These are phyloP conservation scores for Yarrowia osloensis DNA, from an alignment of 805 yeast species.

Conservation along the genomic window DNA sequence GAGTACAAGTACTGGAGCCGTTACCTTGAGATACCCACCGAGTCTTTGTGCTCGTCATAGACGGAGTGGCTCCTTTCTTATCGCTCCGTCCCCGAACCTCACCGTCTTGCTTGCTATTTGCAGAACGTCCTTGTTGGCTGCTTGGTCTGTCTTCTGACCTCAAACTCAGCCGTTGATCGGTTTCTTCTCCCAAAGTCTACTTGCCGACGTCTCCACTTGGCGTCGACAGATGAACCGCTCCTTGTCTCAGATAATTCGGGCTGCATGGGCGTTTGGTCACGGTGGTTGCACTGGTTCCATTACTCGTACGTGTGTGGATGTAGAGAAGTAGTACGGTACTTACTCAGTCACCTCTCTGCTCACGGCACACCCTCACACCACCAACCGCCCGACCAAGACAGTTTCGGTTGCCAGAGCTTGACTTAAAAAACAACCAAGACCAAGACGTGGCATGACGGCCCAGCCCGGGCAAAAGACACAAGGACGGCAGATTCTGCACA, in stretches of 20 bases:
- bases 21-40: no score
- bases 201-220: not conserved
- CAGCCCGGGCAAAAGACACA: not conserved
- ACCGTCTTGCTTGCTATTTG: not conserved
- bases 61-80: no score
- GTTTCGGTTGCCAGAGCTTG: not conserved
- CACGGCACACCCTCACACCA: no score
- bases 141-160: not conserved
- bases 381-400: not conserved
- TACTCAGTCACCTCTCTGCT: not conserved
- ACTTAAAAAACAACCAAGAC: not conserved
- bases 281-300: no score
- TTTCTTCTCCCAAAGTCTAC: not conserved
- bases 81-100: no score
- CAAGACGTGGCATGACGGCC: slow-evolving; percentile 7
- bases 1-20: no score
- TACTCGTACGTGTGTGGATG: no score
- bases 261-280: no score
- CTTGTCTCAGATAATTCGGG: no score
- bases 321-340: not conserved
- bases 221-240: no score
- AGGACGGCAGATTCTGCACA: not conserved
- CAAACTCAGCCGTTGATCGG: slow-evolving; percentile 16
- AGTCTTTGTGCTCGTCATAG: no score
- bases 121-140: not conserved